Conservation (phyloP, 768 basidiomycete species). For the Suillus paluster region DNA sequence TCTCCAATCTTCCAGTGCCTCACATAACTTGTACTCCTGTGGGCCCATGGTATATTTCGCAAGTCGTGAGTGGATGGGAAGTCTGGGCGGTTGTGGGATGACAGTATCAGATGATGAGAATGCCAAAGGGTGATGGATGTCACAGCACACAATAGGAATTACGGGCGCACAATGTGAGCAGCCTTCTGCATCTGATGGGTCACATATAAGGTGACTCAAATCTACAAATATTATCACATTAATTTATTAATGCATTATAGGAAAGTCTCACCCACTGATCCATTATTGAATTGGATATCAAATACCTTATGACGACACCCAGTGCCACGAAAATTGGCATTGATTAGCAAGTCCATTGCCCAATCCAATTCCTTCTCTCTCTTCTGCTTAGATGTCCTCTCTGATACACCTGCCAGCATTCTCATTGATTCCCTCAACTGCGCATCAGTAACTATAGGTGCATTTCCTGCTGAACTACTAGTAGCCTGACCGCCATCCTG, state of each 20-base stretch:
- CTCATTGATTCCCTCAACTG: constrained; percentile 2
- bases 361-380: constrained; percentile 16
- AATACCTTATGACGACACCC: constrained; percentile 18
- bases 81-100: background rate
- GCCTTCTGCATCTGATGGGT: constrained; percentile 4
- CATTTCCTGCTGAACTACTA: no score
- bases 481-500: no score
- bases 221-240: no score
- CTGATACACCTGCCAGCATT: no score
- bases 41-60: constrained; percentile 10
- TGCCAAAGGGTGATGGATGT: constrained; percentile 18
- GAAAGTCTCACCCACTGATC: constrained; percentile 19
- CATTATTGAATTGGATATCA: constrained; percentile 25
- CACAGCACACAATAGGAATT: constrained; percentile 18
- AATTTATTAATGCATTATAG: no score
- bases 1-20: constrained; percentile 18
- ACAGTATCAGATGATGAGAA: constrained; percentile 4
- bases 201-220: constrained; percentile 10
- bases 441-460: no score
- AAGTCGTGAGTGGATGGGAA: constrained; percentile 4
- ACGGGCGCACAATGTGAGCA: constrained; percentile 22
- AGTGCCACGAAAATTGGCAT: constrained; percentile 20
- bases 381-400: constrained; percentile 4
- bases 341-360: constrained; percentile 33
- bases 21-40: constrained; percentile 7